These are phyloP conservation scores for Raphanus hybrid DNA, from an alignment of 441 rosid species.

Conservation along the genomic window DNA sequence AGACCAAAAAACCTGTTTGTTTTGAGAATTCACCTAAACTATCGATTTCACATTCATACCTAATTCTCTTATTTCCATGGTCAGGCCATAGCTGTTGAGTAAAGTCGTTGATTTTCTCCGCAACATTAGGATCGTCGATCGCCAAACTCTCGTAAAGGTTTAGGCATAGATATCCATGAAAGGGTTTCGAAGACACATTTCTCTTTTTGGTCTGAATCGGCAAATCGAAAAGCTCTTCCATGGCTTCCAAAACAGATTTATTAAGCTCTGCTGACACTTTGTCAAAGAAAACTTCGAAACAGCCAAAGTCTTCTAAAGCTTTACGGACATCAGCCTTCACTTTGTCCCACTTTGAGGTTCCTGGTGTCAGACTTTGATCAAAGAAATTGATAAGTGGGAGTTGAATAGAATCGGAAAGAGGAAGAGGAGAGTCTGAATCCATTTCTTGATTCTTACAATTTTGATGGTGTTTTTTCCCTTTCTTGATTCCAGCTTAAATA, in stretches of 20 bases:
- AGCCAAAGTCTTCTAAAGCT: constrained; percentile 62
- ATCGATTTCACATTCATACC: constrained; percentile 40
- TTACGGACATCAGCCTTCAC: constrained; percentile 46
- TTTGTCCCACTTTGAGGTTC: constrained; percentile 53
- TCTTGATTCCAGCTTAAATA: neutral
- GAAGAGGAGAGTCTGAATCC: constrained; percentile 43
- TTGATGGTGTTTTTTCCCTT: neutral
- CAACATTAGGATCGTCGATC: constrained; percentile 49
- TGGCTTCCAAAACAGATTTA: constrained; percentile 40
- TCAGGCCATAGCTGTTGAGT: constrained; percentile 53
- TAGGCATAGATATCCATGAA: constrained; percentile 49
- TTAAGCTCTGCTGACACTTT: constrained; percentile 50
- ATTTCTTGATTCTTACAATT: constrained; percentile 40
- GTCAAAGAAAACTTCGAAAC: constrained; percentile 62
- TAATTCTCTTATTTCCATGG: constrained; percentile 54
- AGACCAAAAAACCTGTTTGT: too few relatives aligned
- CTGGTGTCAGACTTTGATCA: constrained; percentile 44
- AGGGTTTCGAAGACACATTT: constrained; percentile 53
- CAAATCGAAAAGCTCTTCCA: constrained; percentile 58
- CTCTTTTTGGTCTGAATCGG: constrained; percentile 54
- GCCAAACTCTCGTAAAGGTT: constrained; percentile 64
- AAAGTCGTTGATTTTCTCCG: constrained; percentile 47
- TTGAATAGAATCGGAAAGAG: constrained; percentile 1
- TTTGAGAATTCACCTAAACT: neutral
- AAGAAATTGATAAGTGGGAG: constrained; percentile 64